phyloP scores from a whole-genome alignment of 1,139 yeast genomes.

The Hyphopichia fennica region DNA sequence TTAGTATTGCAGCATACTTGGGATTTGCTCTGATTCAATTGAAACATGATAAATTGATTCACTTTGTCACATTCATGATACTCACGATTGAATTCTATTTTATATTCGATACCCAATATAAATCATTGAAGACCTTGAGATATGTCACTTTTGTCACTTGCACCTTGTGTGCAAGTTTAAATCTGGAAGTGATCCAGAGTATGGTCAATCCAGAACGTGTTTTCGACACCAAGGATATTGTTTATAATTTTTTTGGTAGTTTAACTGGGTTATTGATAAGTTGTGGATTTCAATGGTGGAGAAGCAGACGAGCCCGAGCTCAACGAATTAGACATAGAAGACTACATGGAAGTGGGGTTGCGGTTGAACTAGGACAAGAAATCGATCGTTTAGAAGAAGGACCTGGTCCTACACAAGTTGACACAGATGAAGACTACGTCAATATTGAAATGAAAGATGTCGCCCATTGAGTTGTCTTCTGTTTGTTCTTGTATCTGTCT shows the following conservation, averaged over 20 bases:
- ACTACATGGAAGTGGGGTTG: constrained; percentile 5
- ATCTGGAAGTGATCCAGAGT: constrained; percentile 53
- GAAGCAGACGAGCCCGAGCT: background rate
- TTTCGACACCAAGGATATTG: constrained; percentile 52
- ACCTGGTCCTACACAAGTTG: background rate
- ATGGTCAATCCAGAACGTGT: constrained; percentile 44
- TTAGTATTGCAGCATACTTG: constrained; percentile 38
- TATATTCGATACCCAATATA: constrained; percentile 43
- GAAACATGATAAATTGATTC: constrained; percentile 54
- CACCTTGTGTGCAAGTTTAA: constrained; percentile 45
- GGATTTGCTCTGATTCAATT: constrained; percentile 54
- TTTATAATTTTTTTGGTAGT: constrained; percentile 42
- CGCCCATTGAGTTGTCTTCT: background rate
- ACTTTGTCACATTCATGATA: constrained; percentile 48
- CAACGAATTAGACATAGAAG: constrained; percentile 8
- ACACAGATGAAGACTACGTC: constrained; percentile 7
- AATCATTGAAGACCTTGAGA: constrained; percentile 36
- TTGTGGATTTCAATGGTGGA: constrained; percentile 9
- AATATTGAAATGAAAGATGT: constrained; percentile 8
- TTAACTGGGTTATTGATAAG: constrained; percentile 22
- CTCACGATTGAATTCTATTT: constrained; percentile 57
- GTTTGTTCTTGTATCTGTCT: background rate
- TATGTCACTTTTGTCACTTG: constrained; percentile 45
- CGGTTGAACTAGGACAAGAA: constrained; percentile 5
- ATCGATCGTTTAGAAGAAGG: background rate